phyloP scores from a whole-genome alignment of 1,284 basidiomycete genomes.

The Agaricales sp. region DNA sequence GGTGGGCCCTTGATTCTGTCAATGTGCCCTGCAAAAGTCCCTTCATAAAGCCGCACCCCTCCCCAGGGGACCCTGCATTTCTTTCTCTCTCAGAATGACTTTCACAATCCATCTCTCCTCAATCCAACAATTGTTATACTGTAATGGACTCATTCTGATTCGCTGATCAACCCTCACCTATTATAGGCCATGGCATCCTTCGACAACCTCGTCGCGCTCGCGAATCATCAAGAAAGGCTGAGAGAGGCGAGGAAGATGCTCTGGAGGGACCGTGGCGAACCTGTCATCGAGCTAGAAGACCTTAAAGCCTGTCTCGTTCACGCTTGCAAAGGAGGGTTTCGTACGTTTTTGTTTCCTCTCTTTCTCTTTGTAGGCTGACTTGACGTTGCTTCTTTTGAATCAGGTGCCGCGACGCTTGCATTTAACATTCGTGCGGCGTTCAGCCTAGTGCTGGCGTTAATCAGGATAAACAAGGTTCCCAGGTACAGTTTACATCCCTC shows the following conservation, averaged over 20 bases:
- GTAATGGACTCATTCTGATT: no score
- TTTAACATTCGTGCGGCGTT: conserved; percentile 75
- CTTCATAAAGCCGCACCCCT: no score
- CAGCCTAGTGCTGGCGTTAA: conserved; percentile 66
- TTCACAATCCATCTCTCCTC: no score
- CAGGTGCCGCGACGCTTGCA: conserved; percentile 50
- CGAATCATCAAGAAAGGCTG: conserved; percentile 67
- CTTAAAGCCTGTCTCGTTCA: conserved; percentile 66
- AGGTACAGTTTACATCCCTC: conserved; percentile 33
- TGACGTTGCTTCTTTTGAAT: background rate
- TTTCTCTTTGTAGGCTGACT: conserved; percentile 4
- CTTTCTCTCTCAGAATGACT: no score
- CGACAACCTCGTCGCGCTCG: conserved; percentile 70
- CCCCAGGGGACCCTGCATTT: no score
- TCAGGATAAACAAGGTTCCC: conserved; percentile 55
- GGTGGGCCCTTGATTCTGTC: no score
- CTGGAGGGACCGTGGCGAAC: conserved; percentile 78
- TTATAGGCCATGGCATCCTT: conserved; percentile 55
- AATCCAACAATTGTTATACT: no score
- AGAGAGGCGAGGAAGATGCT: conserved; percentile 63
- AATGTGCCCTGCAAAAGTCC: no score
- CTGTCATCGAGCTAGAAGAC: conserved; percentile 57
- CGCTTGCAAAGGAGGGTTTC: conserved; percentile 61
- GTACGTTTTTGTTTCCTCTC: conserved; percentile 34
- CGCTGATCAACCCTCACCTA: no score